phyloP scores from a whole-genome alignment of 2,329 filamentous ascomycete genomes.

The Simplicillium sp. region DNA sequence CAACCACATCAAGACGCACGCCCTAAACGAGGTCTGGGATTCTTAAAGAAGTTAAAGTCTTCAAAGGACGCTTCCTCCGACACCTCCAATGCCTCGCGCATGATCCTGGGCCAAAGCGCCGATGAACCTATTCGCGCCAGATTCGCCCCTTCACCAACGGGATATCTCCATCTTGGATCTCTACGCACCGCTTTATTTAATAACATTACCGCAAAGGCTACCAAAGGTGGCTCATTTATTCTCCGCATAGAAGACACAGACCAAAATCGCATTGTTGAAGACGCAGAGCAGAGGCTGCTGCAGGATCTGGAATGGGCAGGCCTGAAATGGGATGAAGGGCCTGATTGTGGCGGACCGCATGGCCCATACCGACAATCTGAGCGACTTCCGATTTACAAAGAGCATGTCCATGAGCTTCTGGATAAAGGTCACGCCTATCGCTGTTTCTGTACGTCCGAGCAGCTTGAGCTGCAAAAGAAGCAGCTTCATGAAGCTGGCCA shows the following conservation, averaged over 20 bases:
- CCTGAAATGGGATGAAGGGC: slow-evolving; percentile 89
- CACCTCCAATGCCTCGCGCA: slow-evolving; percentile 6
- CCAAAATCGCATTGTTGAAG: slow-evolving; percentile 73
- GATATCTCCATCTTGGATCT: slow-evolving; percentile 85
- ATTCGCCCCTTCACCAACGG: slow-evolving; percentile 93
- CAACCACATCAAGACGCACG: no score
- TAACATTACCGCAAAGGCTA: slow-evolving; percentile 79
- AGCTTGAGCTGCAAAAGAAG: slow-evolving; percentile 57
- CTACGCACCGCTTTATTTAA: slow-evolving; percentile 92
- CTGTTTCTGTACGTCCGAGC: slow-evolving; percentile 77
- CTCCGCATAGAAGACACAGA: slow-evolving; percentile 93
- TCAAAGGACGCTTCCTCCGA: no score
- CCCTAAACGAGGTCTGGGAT: no score
- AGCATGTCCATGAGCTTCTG: slow-evolving; percentile 62
- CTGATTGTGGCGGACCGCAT: slow-evolving; percentile 68
- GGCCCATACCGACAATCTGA: slow-evolving; percentile 90
- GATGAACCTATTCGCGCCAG: slow-evolving; percentile 50
- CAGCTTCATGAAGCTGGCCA: slow-evolving; percentile 44
- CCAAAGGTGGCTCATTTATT: slow-evolving; percentile 74
- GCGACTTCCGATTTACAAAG: slow-evolving; percentile 61
- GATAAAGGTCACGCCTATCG: slow-evolving; percentile 70
- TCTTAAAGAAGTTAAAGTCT: no score
- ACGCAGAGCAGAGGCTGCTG: slow-evolving; percentile 69
- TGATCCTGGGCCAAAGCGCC: slow-evolving; percentile 33
- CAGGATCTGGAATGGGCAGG: slow-evolving; percentile 83